These are phyloP conservation scores for Licmophora abbreviata DNA, from an alignment of 108 stramenopile species.

Conservation along the genomic window DNA sequence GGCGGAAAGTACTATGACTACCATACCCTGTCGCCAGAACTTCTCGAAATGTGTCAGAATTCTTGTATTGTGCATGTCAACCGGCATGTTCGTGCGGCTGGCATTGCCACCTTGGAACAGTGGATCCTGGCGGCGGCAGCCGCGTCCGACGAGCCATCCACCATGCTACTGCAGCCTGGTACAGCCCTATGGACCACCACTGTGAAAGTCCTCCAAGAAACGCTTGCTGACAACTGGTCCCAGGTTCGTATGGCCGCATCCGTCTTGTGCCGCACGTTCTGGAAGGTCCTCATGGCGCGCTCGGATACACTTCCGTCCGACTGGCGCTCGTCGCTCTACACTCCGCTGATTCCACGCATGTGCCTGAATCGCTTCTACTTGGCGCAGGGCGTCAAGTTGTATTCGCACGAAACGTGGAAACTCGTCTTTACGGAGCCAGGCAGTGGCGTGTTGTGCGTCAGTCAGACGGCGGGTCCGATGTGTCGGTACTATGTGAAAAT, in stretches of 20 bases:
- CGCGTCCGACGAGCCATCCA: constrained; percentile 3
- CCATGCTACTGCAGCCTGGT: constrained; percentile 1
- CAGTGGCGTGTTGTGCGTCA: constrained; percentile 71
- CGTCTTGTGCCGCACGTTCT: constrained; percentile 80
- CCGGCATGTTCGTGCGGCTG: constrained; percentile 92
- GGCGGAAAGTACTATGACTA: constrained; percentile 23
- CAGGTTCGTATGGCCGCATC: constrained; percentile 95
- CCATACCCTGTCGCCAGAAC: constrained; percentile 2
- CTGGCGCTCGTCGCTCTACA: constrained; percentile 25
- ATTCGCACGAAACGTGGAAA: constrained; percentile 93
- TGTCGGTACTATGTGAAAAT: constrained; percentile 89
- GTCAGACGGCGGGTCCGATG: constrained; percentile 67
- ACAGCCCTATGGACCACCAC: constrained; percentile 24
- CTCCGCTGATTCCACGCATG: constrained; percentile 87
- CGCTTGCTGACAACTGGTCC: constrained; percentile 93
- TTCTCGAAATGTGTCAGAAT: constrained; percentile 37
- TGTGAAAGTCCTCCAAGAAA: constrained; percentile 42
- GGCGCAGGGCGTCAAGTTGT: constrained; percentile 92
- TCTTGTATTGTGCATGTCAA: constrained; percentile 81
- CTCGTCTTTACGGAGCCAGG: constrained; percentile 49
- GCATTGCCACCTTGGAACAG: constrained; percentile 77
- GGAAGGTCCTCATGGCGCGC: constrained; percentile 44
- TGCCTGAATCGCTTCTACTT: constrained; percentile 97
- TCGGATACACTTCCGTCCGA: constrained; percentile 17
- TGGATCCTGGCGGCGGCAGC: constrained; percentile 35